A percentile compares a stretch with the other conserved stretches of the same genome.
phyloP scores from a whole-genome alignment of 176 grass and related monocot species.

The Elymus sibiricus region DNA sequence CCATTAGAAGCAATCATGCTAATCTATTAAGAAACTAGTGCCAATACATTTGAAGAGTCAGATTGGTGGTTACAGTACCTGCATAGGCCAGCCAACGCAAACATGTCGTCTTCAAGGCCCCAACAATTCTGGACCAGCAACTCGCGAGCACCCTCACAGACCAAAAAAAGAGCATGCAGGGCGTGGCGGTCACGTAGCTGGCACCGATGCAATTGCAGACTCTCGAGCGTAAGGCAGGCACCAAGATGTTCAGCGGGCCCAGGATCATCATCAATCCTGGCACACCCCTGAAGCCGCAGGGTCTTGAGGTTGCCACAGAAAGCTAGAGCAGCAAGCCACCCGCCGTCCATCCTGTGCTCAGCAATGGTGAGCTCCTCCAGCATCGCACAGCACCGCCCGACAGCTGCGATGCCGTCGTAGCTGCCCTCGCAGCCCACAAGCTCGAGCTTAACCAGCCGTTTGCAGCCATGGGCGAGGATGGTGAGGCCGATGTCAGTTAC shows the following conservation, averaged over 20 bases:
- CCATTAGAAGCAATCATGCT: slow-evolving; percentile 26
- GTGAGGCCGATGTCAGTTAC: slow-evolving; percentile 97
- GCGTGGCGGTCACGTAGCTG: slow-evolving; percentile 60
- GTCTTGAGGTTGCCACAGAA: slow-evolving; percentile 96
- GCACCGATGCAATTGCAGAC: slow-evolving; percentile 75
- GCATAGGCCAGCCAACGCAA: slow-evolving; percentile 58
- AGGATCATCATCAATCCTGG: slow-evolving; percentile 73
- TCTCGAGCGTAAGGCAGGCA: slow-evolving; percentile 76
- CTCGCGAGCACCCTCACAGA: slow-evolving; percentile 75
- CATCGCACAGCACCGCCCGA: slow-evolving; percentile 86
- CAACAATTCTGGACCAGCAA: slow-evolving; percentile 82
- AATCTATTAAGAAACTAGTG: slow-evolving; percentile 21
- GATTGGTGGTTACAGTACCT: slow-evolving; percentile 51
- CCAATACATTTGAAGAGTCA: not conserved
- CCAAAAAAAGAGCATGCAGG: slow-evolving; percentile 75
- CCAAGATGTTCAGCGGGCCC: slow-evolving; percentile 76
- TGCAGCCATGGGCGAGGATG: slow-evolving; percentile 93
- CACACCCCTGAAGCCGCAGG: slow-evolving; percentile 61
- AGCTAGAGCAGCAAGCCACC: slow-evolving; percentile 72
- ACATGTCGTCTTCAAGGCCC: slow-evolving; percentile 91
- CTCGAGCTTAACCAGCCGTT: slow-evolving; percentile 80
- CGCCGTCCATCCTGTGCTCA: slow-evolving; percentile 72
- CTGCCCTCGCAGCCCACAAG: slow-evolving; percentile 81
- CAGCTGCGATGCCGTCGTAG: slow-evolving; percentile 82
- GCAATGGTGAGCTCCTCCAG: slow-evolving; percentile 86